Base-by-base conservation (phyloP, 139 green algal genomes). In the Picochlorum sp. region DNA sequence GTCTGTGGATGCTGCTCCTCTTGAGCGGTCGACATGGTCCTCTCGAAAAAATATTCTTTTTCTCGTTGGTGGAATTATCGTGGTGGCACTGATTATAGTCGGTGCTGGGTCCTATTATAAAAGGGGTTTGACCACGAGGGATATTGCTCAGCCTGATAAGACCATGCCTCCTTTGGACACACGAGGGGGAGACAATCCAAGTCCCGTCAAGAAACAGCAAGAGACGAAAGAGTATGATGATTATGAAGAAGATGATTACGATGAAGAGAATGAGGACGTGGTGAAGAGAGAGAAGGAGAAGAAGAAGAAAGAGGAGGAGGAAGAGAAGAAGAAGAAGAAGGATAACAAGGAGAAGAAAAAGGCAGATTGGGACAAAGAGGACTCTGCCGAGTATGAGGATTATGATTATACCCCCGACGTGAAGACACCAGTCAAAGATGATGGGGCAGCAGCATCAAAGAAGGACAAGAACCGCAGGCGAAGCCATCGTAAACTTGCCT, bases 1-100 rank as follows among this genome's bases (percentile, higher is more conserved):
- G 37, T 75, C 69, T 15, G 69, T 75, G 16, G 60, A 75, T 38
- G 38, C 49, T 5, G 3, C 28, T 23, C 13, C 26, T 20, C 30
- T 23, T 16, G 6, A 47, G 30, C 34, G 1, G 9, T 13, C 6
- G 3, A 65, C 60, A 61, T 28, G 8, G 16, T 59, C 51, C 21
- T 18, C 61, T 20, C 47, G 47, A 56, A 69, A 63, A 44, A 56
- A 69, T 14, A 65, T 69, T 51, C 11, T 54, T 15, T 24, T 65
- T 21, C 13, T 56, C 32, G 14, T 49, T 0, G 61, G 49, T 8
- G 62, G 49, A 1, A 51, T 69, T 46, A 4, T 26, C 4, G 1
- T 71, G 20, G 32, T 74, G 16, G 65, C 65, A 50, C 34, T 14
- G 13, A 15, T 59, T 13, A 61, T 24, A n/a, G 56, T 69, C 44